Evolutionary conservation across 768 basidiomycete genomes (phyloP).

Genomic region (Chalciporus piperatus): DNA sequence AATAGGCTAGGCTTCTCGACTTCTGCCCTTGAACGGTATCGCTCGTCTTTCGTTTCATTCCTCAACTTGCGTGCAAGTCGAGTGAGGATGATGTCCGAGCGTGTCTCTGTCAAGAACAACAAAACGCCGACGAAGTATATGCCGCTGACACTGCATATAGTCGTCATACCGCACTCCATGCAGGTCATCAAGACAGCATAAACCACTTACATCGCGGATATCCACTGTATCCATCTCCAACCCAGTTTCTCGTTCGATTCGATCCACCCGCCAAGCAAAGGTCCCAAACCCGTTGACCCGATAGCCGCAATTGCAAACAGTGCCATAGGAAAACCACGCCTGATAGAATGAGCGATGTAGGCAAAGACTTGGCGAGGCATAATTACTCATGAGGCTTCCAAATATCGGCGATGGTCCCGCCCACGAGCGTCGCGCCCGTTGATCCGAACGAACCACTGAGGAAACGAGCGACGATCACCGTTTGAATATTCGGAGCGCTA

Average conservation of each 20-base stretch:
- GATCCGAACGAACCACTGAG: conserved; percentile 66
- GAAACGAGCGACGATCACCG: conserved; percentile 65
- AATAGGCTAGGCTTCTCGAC: conserved; percentile 54
- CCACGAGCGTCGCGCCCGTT: conserved; percentile 70
- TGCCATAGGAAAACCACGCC: conserved; percentile 78
- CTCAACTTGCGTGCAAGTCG: conserved; percentile 60
- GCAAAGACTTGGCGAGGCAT: not conserved
- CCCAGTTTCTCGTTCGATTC: conserved; percentile 53
- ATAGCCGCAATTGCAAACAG: conserved; percentile 63
- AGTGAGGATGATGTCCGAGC: conserved; percentile 66
- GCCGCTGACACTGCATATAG: conserved; percentile 45
- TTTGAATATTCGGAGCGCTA: conserved; percentile 49
- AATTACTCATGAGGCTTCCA: conserved; percentile 60
- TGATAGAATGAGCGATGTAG: conserved; percentile 27
- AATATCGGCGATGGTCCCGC: conserved; percentile 71
- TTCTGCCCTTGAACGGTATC: conserved; percentile 63
- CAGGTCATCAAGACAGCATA: not conserved
- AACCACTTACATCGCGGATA: conserved; percentile 55
- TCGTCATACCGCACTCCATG: not conserved
- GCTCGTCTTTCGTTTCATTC: conserved; percentile 59
- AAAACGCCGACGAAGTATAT: conserved; percentile 48
- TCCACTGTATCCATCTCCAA: conserved; percentile 88
- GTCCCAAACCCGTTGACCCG: conserved; percentile 61
- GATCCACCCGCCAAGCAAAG: conserved; percentile 63
- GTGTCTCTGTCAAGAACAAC: conserved; percentile 68